phyloP scores from a whole-genome alignment of 2,329 filamentous ascomycete species.

The Epichloe hybrida region DNA sequence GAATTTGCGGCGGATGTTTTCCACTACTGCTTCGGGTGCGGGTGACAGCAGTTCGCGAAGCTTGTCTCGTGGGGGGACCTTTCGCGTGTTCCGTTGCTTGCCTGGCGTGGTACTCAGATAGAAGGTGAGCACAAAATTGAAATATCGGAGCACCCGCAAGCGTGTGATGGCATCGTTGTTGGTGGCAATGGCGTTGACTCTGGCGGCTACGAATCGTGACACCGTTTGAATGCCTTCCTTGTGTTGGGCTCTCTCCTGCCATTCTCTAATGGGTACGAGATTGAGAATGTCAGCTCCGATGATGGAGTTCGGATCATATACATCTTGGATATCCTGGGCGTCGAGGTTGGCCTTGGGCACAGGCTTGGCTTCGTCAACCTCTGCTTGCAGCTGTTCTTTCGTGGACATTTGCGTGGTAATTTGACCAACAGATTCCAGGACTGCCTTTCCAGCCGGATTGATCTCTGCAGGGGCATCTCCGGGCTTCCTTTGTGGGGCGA shows the following conservation, averaged over 20 bases:
- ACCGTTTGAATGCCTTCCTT: slow-evolving; percentile 41
- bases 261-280: slow-evolving; percentile 56
- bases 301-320: slow-evolving; percentile 54
- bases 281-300: slow-evolving; percentile 56
- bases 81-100: slow-evolving; percentile 31
- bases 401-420: slow-evolving; percentile 53
- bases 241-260: slow-evolving; percentile 53
- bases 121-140: slow-evolving; percentile 43
- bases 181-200: slow-evolving; percentile 40
- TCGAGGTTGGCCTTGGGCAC: slow-evolving; percentile 56
- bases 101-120: slow-evolving; percentile 33
- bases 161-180: slow-evolving; percentile 39
- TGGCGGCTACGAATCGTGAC: slow-evolving; percentile 52
- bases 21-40: slow-evolving; percentile 48
- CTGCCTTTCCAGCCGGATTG: slow-evolving; percentile 40
- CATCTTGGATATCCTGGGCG: slow-evolving; percentile 54
- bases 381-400: slow-evolving; percentile 49
- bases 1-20: slow-evolving; percentile 57
- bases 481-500: slow-evolving; percentile 30
- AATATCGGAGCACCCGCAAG: slow-evolving; percentile 46
- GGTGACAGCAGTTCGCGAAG: slow-evolving; percentile 42
- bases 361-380: slow-evolving; percentile 55
- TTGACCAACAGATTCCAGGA: slow-evolving; percentile 50
- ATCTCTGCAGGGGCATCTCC: slow-evolving; percentile 33
- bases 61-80: slow-evolving; percentile 49